Evolutionary conservation across 2,329 filamentous ascomycete genomes (phyloP).

Genomic region (Ceratocystis destructans): DNA sequence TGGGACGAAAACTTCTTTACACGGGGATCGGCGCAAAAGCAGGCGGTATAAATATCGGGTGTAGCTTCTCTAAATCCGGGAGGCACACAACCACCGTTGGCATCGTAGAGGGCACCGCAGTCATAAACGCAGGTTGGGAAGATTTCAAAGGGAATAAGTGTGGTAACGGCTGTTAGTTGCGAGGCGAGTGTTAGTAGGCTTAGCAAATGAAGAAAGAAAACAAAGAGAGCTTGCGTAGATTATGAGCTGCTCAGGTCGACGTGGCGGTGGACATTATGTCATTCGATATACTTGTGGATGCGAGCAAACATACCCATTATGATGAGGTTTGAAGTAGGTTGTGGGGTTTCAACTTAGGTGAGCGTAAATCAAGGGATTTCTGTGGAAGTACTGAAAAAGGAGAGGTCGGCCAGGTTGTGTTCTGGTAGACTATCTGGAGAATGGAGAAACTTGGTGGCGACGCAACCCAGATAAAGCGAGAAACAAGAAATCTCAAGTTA

Average conservation of each 20-base stretch:
- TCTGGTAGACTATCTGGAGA: not conserved
- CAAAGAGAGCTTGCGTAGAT: not conserved
- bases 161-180: constrained; percentile 27
- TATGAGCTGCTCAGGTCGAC: not conserved
- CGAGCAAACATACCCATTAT: constrained; percentile 12
- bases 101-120: constrained; percentile 52
- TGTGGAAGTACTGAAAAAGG: not conserved
- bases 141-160: constrained; percentile 41
- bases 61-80: constrained; percentile 27
- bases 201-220: not conserved
- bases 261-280: not conserved
- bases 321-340: not conserved
- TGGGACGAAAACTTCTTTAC: constrained; percentile 45
- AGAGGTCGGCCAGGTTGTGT: not conserved
- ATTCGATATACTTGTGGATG: not conserved
- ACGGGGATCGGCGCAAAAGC: constrained; percentile 56
- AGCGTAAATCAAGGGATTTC: not conserved
- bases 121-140: constrained; percentile 49
- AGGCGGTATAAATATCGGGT: constrained; percentile 45
- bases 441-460: not conserved
- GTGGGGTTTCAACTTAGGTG: not conserved
- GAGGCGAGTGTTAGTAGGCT: not conserved
- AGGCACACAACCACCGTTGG: constrained; percentile 57
- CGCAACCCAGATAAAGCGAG: not conserved
- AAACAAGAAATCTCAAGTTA: not conserved